Conservation (phyloP, 2,329 filamentous ascomycete genomes). For the Fusarium dimerum region DNA sequence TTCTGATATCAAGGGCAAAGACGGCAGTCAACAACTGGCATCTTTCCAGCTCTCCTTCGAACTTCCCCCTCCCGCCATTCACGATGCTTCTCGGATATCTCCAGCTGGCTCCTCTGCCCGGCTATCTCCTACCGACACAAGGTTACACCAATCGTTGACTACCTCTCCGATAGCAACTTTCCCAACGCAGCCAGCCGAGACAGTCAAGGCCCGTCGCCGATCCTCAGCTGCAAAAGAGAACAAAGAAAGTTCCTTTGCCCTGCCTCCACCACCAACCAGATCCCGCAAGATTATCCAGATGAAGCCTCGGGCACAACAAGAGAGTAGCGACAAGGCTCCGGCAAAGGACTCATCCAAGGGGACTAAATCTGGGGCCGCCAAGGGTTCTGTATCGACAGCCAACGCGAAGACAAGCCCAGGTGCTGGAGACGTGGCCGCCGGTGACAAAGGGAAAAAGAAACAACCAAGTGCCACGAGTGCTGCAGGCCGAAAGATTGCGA, state of each 20-base stretch:
- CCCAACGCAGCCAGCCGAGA: conserved; percentile 51
- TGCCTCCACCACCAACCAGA: conserved; percentile 89
- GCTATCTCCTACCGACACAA: conserved; percentile 31
- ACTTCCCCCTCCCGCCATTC: conserved; percentile 74
- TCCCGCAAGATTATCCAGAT: conserved; percentile 98
- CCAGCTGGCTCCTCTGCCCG: conserved; percentile 34
- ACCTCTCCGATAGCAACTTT: conserved; percentile 35
- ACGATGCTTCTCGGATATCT: conserved; percentile 48
- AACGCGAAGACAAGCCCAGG: conserved; percentile 12
- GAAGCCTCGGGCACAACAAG: conserved; percentile 65
- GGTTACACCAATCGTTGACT: conserved; percentile 32
- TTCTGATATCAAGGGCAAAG: conserved; percentile 75
- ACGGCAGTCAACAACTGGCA: conserved; percentile 60
- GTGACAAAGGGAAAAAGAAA: conserved; percentile 66
- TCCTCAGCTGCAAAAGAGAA: conserved; percentile 46
- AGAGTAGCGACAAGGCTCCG: conserved; percentile 27
- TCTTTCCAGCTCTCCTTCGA: conserved; percentile 70
- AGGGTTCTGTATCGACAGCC: conserved; percentile 17
- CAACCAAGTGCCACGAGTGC: conserved; percentile 74
- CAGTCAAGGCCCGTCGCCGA: conserved; percentile 55
- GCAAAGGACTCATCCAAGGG: conserved; percentile 19
- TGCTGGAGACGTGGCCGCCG: conserved; percentile 20
- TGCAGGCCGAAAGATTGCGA: conserved; percentile 89
- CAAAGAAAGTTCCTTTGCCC: conserved; percentile 67
- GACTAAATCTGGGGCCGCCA: conserved; percentile 20